Conservation (phyloP, 2,329 filamentous ascomycete genomes). For the Emmonsiellopsis sp. region DNA sequence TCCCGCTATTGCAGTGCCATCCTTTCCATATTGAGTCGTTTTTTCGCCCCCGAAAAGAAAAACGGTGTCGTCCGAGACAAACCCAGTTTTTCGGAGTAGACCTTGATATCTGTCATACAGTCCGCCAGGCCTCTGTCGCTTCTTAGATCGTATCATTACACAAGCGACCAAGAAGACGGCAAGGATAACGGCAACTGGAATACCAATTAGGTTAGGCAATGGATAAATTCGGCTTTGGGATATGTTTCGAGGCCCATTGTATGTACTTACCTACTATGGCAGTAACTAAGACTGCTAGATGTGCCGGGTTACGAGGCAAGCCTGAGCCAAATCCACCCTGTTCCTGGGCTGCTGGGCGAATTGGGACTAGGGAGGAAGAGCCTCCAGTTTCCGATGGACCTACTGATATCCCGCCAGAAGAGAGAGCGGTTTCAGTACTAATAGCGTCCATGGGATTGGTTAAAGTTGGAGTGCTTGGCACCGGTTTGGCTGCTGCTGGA, state of each 20-base stretch:
- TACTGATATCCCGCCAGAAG: neutral
- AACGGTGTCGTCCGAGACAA: neutral
- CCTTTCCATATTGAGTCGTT: neutral
- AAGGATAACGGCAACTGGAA: neutral
- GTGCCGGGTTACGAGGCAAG: neutral
- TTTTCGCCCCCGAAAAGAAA: neutral
- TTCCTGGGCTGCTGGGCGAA: neutral
- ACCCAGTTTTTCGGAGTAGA: neutral
- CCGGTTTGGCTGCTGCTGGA: neutral
- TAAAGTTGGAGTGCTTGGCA: neutral
- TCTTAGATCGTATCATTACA: neutral
- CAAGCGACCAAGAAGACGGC: neutral
- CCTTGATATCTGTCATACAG: constrained; percentile 1
- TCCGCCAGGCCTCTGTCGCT: neutral
- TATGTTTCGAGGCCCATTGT: neutral
- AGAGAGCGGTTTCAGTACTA: neutral
- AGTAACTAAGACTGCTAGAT: constrained; percentile 3
- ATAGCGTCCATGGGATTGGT: neutral
- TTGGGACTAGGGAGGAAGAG: neutral
- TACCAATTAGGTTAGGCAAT: neutral
- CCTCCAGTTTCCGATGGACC: neutral
- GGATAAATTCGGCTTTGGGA: neutral
- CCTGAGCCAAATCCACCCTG: neutral
- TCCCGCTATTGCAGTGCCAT: neutral
- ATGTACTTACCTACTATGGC: constrained; percentile 1